A percentile compares a stretch with the other conserved stretches of the same genome.
Evolutionary conservation across 169 alveolate genomes (phyloP).

Genomic region (Plasmodium vivax): DNA sequence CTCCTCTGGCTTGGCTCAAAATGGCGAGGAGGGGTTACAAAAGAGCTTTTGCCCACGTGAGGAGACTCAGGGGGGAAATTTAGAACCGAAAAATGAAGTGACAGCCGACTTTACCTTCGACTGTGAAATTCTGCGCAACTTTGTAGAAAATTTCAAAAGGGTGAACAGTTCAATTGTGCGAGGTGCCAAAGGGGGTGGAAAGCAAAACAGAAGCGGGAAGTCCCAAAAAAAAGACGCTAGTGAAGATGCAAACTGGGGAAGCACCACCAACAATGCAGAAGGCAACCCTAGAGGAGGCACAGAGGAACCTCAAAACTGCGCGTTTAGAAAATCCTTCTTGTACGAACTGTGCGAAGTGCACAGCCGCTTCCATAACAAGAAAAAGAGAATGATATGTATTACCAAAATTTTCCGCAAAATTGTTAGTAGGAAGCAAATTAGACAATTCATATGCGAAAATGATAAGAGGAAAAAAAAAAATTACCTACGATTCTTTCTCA

Average conservation of each 20-base stretch:
- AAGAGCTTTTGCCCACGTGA: neutral
- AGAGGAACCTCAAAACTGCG: neutral
- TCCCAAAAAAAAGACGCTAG: neutral
- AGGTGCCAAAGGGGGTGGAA: neutral
- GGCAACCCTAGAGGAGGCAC: neutral
- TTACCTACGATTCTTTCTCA: conserved; percentile 44
- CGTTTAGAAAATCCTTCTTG: conserved; percentile 35
- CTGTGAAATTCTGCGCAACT: conserved; percentile 9
- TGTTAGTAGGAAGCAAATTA: conserved; percentile 36
- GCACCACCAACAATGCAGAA: neutral
- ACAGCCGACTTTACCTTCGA: conserved; percentile 20
- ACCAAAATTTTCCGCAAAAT: conserved; percentile 72
- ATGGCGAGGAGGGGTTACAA: conserved; percentile 1
- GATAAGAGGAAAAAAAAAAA: conserved; percentile 37
- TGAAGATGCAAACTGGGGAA: neutral
- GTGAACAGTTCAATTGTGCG: neutral
- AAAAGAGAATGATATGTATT: conserved; percentile 39
- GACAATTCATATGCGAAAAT: conserved; percentile 70
- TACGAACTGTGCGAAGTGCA: conserved; percentile 52
- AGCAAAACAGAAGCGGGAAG: neutral
- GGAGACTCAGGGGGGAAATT: neutral
- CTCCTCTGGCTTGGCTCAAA: conserved; percentile 22
- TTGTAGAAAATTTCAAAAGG: conserved; percentile 36
- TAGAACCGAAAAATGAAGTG: neutral
- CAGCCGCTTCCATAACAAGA: conserved; percentile 17